Conservation (phyloP, 371 early-diverging fungal genomes). For the Umbelopsis sp. region DNA sequence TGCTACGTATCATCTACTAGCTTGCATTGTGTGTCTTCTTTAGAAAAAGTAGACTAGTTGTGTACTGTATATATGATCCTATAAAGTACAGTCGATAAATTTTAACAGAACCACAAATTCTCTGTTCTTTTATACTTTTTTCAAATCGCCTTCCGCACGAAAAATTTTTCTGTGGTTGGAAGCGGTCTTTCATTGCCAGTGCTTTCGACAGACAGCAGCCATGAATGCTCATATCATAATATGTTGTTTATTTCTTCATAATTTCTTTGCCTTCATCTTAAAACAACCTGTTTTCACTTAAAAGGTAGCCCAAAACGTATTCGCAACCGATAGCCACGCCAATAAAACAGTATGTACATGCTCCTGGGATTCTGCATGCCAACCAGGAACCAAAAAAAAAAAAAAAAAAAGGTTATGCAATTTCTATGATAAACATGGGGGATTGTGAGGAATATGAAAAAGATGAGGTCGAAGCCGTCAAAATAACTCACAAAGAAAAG, state of each 20-base stretch:
- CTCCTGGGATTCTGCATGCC: conserved; percentile 12
- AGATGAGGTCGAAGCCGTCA: no score
- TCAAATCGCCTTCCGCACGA: not conserved
- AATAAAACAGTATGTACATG: no score
- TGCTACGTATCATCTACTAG: conserved; percentile 18
- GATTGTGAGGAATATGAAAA: not conserved
- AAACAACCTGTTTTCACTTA: no score
- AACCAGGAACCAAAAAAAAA: conserved; percentile 6
- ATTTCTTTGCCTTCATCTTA: no score
- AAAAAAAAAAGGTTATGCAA: conserved; percentile 26
- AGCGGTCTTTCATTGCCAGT: no score
- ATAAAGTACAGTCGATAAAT: conserved; percentile 18
- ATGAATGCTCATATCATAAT: no score
- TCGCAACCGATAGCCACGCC: no score
- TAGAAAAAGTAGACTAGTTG: conserved; percentile 17
- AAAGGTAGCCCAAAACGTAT: no score
- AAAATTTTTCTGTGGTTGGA: not conserved
- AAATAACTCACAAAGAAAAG: not conserved
- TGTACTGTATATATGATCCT: conserved; percentile 20
- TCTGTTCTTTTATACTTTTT: not conserved
- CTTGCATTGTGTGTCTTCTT: conserved; percentile 20
- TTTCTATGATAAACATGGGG: conserved; percentile 18
- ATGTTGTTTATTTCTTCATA: no score
- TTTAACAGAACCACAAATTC: not conserved
- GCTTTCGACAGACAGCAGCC: no score